A percentile compares a stretch with the other conserved stretches of the same genome.
Evolutionary conservation across 2,329 filamentous ascomycete genomes (phyloP).

Genomic region (Colletotrichum chrysophilum): DNA sequence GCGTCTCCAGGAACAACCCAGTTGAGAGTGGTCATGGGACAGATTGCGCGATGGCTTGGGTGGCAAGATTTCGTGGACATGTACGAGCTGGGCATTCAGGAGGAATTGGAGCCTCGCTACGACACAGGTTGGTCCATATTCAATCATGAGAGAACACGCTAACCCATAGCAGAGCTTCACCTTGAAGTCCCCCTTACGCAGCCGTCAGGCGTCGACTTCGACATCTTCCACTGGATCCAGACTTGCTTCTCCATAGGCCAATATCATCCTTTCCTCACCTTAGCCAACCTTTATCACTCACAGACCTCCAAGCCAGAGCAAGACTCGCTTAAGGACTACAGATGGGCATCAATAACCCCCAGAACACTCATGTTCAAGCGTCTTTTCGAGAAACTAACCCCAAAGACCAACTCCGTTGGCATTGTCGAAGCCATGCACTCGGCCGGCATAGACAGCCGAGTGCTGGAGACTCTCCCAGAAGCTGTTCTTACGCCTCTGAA

Average conservation of each 20-base stretch:
- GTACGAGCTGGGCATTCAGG: conserved; percentile 60
- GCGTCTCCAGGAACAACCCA: conserved; percentile 49
- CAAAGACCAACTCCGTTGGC: conserved; percentile 58
- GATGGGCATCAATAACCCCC: conserved; percentile 60
- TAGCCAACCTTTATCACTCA: conserved; percentile 50
- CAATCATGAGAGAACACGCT: background rate
- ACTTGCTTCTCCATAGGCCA: conserved; percentile 44
- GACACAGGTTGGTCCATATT: conserved; percentile 41
- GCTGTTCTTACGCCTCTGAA: conserved; percentile 80
- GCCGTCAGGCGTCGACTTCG: conserved; percentile 34
- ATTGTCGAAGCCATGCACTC: conserved; percentile 77
- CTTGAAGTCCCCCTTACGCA: conserved; percentile 30
- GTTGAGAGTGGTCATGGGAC: conserved; percentile 77
- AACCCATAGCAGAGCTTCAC: conserved; percentile 31
- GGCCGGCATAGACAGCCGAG: conserved; percentile 67
- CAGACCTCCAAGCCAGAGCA: conserved; percentile 38
- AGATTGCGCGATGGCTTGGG: conserved; percentile 82
- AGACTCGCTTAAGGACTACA: conserved; percentile 38
- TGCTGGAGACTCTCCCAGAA: conserved; percentile 86
- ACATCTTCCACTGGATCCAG: conserved; percentile 60
- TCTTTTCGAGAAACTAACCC: conserved; percentile 66
- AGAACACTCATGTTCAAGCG: conserved; percentile 73
- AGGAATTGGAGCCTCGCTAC: conserved; percentile 44
- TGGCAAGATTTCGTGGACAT: conserved; percentile 61
- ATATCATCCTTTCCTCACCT: conserved; percentile 43